Evolutionary conservation across 768 basidiomycete species (phyloP).

Genomic region (Pleurotus tuber-regium): DNA sequence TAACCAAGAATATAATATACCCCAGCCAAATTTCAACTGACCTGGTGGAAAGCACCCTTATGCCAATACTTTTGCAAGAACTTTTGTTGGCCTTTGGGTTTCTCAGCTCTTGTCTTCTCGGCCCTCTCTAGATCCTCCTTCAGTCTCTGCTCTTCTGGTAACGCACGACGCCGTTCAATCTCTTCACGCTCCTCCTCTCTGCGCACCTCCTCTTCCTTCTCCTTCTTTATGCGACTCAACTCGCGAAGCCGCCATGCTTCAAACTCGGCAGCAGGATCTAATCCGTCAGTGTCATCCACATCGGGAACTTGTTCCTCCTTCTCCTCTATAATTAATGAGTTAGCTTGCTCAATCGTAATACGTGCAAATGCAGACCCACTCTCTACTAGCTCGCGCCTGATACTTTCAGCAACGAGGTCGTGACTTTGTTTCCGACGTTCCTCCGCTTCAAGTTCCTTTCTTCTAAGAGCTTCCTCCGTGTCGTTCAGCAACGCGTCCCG

Average conservation of each 20-base stretch:
- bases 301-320: conserved; percentile 82
- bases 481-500: conserved; percentile 66
- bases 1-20: background rate
- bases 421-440: conserved; percentile 87
- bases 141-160: conserved; percentile 91
- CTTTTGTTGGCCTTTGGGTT: conserved; percentile 87
- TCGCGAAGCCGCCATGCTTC: conserved; percentile 96
- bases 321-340: conserved; percentile 59
- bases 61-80: conserved; percentile 99
- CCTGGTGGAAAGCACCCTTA: conserved; percentile 98
- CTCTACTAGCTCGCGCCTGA: conserved; percentile 85
- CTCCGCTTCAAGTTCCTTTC: conserved; percentile 73
- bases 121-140: conserved; percentile 91
- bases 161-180: conserved; percentile 83
- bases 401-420: conserved; percentile 91
- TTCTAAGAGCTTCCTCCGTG: conserved; percentile 69
- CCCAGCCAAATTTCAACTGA: conserved; percentile 23
- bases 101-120: conserved; percentile 77
- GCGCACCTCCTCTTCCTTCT: conserved; percentile 83
- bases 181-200: conserved; percentile 88
- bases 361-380: conserved; percentile 61
- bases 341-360: too few relatives aligned
- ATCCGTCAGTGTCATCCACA: conserved; percentile 92
- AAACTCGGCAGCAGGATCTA: conserved; percentile 88
- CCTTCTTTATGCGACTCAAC: conserved; percentile 87